These are phyloP conservation scores for Umbelopsis ramanniana DNA, from an alignment of 192 early-diverging fungal species.

Conservation along the genomic window DNA sequence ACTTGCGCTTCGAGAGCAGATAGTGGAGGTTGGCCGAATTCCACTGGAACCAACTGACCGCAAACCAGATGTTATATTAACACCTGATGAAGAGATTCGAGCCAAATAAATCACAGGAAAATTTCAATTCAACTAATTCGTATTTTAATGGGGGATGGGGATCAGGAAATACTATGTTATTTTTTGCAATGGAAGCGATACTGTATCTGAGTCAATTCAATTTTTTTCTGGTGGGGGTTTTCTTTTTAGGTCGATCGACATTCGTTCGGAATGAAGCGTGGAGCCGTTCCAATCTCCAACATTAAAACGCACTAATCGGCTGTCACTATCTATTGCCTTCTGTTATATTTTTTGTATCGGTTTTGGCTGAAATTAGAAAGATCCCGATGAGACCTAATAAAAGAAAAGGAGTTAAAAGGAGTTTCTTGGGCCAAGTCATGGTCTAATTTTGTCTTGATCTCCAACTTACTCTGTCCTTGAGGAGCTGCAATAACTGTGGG, in stretches of 20 bases:
- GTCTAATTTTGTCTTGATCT: neutral
- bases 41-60: slow-evolving; percentile 39
- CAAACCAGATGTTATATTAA: slow-evolving; percentile 33
- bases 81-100: slow-evolving; percentile 7
- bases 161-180: neutral
- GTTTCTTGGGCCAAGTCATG: neutral
- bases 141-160: neutral
- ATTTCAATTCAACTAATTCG: neutral
- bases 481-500: slow-evolving; percentile 72
- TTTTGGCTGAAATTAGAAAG: neutral
- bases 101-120: neutral
- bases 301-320: neutral
- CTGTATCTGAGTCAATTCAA: no score
- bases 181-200: neutral
- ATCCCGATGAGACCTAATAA: slow-evolving; percentile 3
- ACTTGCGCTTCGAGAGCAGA: slow-evolving; percentile 48
- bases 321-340: slow-evolving; percentile 9
- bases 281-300: neutral
- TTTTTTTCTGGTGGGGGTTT: no score
- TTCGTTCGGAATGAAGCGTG: no score
- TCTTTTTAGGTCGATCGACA: no score
- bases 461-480: slow-evolving; percentile 72
- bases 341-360: neutral
- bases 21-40: slow-evolving; percentile 38
- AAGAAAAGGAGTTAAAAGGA: neutral